Conservation (phyloP, 305 asterid genomes). For the Solanum hybrid region DNA sequence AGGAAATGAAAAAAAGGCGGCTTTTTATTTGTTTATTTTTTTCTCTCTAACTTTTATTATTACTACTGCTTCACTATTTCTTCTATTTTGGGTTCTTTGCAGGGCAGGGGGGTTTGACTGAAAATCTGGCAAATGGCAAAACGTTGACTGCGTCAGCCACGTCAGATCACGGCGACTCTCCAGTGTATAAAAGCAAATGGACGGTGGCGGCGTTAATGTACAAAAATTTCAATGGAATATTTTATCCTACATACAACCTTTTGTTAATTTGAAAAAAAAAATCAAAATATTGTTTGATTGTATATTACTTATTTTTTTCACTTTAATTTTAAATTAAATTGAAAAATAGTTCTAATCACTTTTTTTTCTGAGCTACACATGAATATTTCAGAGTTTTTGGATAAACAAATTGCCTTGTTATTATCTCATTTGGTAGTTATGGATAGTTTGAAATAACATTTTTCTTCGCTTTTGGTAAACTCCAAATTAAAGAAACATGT, state of each 20-base stretch:
- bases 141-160: background rate
- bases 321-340: background rate
- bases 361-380: background rate
- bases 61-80: background rate
- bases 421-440: background rate
- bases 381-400: background rate
- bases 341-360: background rate
- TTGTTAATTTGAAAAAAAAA: background rate
- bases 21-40: background rate
- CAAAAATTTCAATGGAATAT: background rate
- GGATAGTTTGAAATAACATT: background rate
- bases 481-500: too few species aligned
- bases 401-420: background rate
- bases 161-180: background rate
- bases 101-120: background rate
- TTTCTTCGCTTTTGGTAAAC: too few species aligned
- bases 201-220: background rate
- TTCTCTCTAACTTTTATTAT: background rate
- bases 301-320: background rate
- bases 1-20: constrained; percentile 2
- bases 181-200: background rate
- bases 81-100: background rate
- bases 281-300: background rate
- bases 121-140: background rate
- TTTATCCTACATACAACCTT: background rate